phyloP scores from a whole-genome alignment of 495 filamentous ascomycete genomes.

The Tuber borchii region DNA sequence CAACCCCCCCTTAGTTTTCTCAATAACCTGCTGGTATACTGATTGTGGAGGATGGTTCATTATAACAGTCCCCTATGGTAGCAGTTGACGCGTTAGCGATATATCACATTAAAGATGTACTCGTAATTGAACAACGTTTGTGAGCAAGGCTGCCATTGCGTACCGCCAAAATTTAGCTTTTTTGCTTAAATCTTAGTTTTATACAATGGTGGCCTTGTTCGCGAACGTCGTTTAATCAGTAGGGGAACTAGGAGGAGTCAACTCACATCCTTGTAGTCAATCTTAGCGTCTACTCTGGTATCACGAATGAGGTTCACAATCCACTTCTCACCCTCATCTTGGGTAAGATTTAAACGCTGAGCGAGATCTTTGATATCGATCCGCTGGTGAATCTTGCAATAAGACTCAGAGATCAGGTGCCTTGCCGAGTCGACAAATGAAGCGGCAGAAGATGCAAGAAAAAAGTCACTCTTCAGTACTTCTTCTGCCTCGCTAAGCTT shows the following conservation, averaged over 20 bases:
- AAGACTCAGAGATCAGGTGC: conserved; percentile 93
- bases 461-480: conserved; percentile 88
- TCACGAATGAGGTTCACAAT: conserved; percentile 98
- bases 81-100: neutral
- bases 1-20: conserved; percentile 90
- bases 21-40: conserved; percentile 98
- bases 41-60: conserved; percentile 99
- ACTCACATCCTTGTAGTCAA: conserved; percentile 78
- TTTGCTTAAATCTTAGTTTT: too few relatives aligned
- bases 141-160: too few relatives aligned
- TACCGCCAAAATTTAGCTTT: too few relatives aligned
- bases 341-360: conserved; percentile 74
- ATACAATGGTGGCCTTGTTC: too few relatives aligned
- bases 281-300: conserved; percentile 94
- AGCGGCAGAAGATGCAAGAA: conserved; percentile 77
- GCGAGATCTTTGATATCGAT: conserved; percentile 98
- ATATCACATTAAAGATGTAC: neutral
- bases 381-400: conserved; percentile 98
- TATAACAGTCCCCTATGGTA: conserved; percentile 68
- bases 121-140: too few relatives aligned
- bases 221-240: too few relatives aligned
- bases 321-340: conserved; percentile 98
- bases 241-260: neutral
- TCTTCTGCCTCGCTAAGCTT: conserved; percentile 86
- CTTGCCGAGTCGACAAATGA: conserved; percentile 88